Conservation (phyloP, 176 grass and related monocot species). For the Cenchrus fungigraminus region DNA sequence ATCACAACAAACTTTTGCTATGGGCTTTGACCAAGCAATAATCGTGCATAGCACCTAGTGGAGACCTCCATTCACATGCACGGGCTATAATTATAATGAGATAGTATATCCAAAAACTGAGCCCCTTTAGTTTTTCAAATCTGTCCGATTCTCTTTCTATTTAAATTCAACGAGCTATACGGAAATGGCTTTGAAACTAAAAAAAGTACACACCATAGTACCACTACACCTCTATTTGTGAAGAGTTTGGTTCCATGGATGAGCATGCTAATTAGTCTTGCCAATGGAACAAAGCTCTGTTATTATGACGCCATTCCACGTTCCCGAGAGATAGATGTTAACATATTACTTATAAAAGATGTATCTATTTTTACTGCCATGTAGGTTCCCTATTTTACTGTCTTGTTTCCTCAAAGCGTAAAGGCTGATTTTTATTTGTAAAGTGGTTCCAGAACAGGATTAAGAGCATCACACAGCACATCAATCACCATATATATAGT, state of each 20-base stretch:
- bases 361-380: too few species aligned
- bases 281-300: background rate
- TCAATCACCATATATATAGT: background rate
- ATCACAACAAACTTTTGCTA: slow-evolving; percentile 2
- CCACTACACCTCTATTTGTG: background rate
- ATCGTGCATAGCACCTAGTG: background rate
- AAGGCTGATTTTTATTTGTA: background rate
- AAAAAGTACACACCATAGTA: background rate
- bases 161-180: slow-evolving; percentile 4
- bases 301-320: background rate
- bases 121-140: background rate
- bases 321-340: background rate
- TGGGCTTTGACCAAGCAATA: slow-evolving; percentile 21
- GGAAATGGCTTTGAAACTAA: background rate
- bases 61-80: background rate
- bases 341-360: too few species aligned
- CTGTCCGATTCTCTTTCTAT: background rate
- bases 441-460: background rate
- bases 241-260: background rate
- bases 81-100: background rate
- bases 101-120: background rate
- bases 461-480: background rate
- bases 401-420: background rate
- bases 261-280: background rate
- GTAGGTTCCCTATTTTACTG: too few species aligned